Conservation (phyloP, 306 rosid species). For the Gastrolobium bilobum region DNA sequence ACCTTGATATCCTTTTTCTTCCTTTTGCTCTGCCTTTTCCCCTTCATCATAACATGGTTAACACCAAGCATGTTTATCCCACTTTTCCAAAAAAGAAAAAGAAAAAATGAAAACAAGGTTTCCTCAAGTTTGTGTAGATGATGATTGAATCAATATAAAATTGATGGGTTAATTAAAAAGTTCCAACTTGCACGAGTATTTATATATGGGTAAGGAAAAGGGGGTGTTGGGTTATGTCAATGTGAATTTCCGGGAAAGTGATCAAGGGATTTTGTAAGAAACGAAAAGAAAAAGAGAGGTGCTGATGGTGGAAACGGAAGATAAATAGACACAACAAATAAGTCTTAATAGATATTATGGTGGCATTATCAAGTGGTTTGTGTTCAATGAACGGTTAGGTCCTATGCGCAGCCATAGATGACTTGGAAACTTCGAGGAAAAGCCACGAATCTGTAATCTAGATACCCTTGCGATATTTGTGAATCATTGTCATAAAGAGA, state of each 20-base stretch:
- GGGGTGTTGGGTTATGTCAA: slow-evolving; percentile 37
- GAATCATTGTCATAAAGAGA: not conserved
- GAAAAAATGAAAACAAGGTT: not conserved
- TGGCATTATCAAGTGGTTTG: not conserved
- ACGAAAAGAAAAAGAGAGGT: not conserved
- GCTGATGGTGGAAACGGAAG: slow-evolving; percentile 49
- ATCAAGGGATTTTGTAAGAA: not conserved
- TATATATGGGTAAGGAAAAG: slow-evolving; percentile 10
- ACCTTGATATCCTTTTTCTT: slow-evolving; percentile 64
- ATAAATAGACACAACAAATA: not conserved
- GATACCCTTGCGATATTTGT: not conserved
- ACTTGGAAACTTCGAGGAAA: slow-evolving; percentile 3
- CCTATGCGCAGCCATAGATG: slow-evolving; percentile 46
- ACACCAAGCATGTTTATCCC: slow-evolving; percentile 49
- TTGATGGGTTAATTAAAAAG: slow-evolving; percentile 9
- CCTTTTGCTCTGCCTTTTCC: slow-evolving; percentile 50
- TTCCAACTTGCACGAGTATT: slow-evolving; percentile 1
- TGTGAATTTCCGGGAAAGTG: slow-evolving; percentile 46
- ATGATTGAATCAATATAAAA: not conserved
- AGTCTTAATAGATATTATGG: not conserved
- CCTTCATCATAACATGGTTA: slow-evolving; percentile 46
- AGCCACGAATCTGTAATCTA: slow-evolving; percentile 24
- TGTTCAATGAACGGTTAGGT: slow-evolving; percentile 40
- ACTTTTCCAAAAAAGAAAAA: not conserved
- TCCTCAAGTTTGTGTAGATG: not conserved